Base-by-base conservation (phyloP, 768 basidiomycete species). In the Amanita brunnescens region DNA sequence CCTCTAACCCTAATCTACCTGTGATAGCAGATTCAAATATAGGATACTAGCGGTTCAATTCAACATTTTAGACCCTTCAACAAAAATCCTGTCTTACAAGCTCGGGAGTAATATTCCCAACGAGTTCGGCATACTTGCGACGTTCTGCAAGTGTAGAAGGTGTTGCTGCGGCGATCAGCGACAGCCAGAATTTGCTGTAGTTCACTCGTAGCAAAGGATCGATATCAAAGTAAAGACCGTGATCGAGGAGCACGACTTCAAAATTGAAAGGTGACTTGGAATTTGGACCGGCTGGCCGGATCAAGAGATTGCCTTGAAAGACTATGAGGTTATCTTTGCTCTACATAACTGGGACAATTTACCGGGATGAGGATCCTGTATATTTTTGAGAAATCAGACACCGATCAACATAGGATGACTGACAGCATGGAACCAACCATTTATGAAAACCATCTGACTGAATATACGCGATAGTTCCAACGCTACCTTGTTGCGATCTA, bases 11-110 rank as follows among this genome's bases (percentile, higher is more conserved):
- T 14, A 88, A 82, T 37, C 92, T 79, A 4, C 84, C 86, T n/a
- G 94, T 97, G 40, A 98, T 83, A 12, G 94, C 94, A 18, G 91
- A 90, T 66, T 97, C 92, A 55, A 98, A 93, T 9, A 96, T 78
- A 7, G 92, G 89, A 63, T 96, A 98, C 87, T 94, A 60, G 3
- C 14, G 54, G 53, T 13, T 26, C n/a, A 46, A 39, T 29, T 44
- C 30, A 10, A 33, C 32, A 23, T n/a, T 24, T 6, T n/a, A 16
- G 8, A 39, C n/a, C 39, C 29, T n/a, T 40, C 16, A 29, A 18
- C 18, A 30, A 4, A 47, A 52, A 20, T 45, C 16, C n/a, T 13
- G 13, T 66, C 80, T 51, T 59, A 94, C 91, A 57, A 94, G 74
- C 54, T 92, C 91, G 37, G 86, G 81, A 4, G 81, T 84, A 52